Evolutionary conservation across 345 rosid genomes (phyloP).

Genomic region (Turritis glabra): DNA sequence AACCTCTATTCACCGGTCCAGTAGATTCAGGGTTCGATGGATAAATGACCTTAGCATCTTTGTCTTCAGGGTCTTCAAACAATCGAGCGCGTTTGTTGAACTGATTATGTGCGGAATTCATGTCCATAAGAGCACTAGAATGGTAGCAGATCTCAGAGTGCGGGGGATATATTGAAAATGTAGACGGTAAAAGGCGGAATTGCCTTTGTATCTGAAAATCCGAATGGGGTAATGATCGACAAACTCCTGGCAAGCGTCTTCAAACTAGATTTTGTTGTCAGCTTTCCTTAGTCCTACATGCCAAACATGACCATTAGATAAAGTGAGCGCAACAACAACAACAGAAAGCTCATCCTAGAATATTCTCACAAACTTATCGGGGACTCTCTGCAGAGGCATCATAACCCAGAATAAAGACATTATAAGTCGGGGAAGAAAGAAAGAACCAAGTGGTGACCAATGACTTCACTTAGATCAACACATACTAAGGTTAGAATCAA

Average conservation of each 20-base stretch:
- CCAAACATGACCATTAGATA: constrained; percentile 68
- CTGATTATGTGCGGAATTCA: constrained; percentile 33
- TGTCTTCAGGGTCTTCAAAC: constrained; percentile 65
- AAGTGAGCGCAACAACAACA: constrained; percentile 58
- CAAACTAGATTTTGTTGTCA: constrained; percentile 67
- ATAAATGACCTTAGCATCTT: constrained; percentile 42
- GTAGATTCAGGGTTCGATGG: constrained; percentile 31
- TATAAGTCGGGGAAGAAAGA: too few relatives aligned
- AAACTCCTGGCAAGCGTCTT: constrained; percentile 47
- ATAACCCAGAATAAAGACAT: too few relatives aligned
- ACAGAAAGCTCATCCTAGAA: constrained; percentile 63
- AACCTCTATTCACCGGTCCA: constrained; percentile 38
- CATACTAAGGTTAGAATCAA: too few relatives aligned
- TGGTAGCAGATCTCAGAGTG: constrained; percentile 57
- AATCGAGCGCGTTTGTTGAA: constrained; percentile 58
- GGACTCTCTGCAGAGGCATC: too few relatives aligned
- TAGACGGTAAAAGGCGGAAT: constrained; percentile 33
- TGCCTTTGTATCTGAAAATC: background rate
- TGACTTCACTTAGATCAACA: too few relatives aligned
- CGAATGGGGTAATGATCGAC: background rate
- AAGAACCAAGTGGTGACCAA: too few relatives aligned
- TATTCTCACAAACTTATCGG: background rate
- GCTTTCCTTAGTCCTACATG: constrained; percentile 68
- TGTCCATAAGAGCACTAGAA: constrained; percentile 26
- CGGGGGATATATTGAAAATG: constrained; percentile 50